Conservation (phyloP, 768 basidiomycete genomes). For the Mycena indigotica region DNA sequence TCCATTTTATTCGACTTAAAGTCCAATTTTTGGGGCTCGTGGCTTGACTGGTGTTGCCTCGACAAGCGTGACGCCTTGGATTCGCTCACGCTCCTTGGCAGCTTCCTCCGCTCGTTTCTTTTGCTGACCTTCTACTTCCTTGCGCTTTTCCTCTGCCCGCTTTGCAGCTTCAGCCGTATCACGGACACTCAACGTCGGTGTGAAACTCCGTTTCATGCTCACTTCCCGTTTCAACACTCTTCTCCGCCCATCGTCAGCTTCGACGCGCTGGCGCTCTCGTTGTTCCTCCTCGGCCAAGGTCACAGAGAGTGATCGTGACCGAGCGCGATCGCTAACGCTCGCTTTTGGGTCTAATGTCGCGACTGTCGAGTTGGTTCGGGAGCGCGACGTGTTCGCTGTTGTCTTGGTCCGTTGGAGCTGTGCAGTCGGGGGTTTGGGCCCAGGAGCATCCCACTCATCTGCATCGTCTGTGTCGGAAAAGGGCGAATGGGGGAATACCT, state of each 20-base stretch:
- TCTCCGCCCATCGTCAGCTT: slow-evolving; percentile 39
- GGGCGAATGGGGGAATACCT: slow-evolving; percentile 67
- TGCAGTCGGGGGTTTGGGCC: not conserved
- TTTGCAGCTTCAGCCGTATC: slow-evolving; percentile 25
- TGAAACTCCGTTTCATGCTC: slow-evolving; percentile 77
- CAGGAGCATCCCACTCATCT: slow-evolving; percentile 32
- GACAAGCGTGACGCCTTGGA: slow-evolving; percentile 48
- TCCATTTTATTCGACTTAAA: slow-evolving; percentile 14
- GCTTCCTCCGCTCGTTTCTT: slow-evolving; percentile 28
- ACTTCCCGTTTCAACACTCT: slow-evolving; percentile 67
- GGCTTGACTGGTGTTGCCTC: slow-evolving; percentile 57
- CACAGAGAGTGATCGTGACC: slow-evolving; percentile 63
- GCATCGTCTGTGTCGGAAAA: slow-evolving; percentile 45
- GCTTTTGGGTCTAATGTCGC: slow-evolving; percentile 1
- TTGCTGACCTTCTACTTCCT: slow-evolving; percentile 23
- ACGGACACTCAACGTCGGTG: slow-evolving; percentile 37
- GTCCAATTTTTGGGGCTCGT: slow-evolving; percentile 9
- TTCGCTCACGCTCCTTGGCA: slow-evolving; percentile 24
- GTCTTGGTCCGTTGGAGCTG: slow-evolving; percentile 6
- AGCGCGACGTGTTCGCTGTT: not conserved
- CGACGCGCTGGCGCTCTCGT: slow-evolving; percentile 41
- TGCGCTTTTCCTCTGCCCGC: slow-evolving; percentile 23
- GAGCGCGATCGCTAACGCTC: slow-evolving; percentile 21
- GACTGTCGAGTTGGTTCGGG: slow-evolving; percentile 4
- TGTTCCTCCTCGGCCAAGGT: slow-evolving; percentile 63